These are phyloP conservation scores for Aspergillus bombycis DNA, from an alignment of 2,329 filamentous ascomycete genomes.

Conservation along the genomic window DNA sequence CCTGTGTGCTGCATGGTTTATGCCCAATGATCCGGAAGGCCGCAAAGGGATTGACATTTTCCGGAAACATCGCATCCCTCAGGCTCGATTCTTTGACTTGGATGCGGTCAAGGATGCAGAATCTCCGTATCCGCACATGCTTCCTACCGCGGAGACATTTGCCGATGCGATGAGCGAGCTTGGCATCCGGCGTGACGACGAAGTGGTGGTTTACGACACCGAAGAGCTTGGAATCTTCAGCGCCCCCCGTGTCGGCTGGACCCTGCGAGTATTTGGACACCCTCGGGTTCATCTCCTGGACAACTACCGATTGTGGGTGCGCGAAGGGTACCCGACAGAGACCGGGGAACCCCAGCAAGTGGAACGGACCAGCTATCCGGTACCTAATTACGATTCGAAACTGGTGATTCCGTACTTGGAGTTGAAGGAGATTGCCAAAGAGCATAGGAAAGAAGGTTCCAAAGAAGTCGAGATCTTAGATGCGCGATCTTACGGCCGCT, in stretches of 20 bases:
- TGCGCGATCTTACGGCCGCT: conserved; percentile 78
- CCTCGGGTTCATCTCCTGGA: conserved; percentile 85
- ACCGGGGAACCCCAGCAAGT: conserved; percentile 58
- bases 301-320: conserved; percentile 94
- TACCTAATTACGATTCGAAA: conserved; percentile 60
- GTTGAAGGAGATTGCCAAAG: conserved; percentile 73
- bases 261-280: conserved; percentile 86
- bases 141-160: conserved; percentile 79
- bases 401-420: conserved; percentile 82
- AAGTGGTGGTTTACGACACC: conserved; percentile 90
- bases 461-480: conserved; percentile 88
- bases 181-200: conserved; percentile 84
- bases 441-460: conserved; percentile 78
- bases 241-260: conserved; percentile 93
- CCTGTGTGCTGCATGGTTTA: conserved; percentile 92
- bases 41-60: conserved; percentile 81
- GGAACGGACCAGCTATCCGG: conserved; percentile 50
- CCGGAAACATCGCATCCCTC: conserved; percentile 79
- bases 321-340: conserved; percentile 79
- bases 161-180: conserved; percentile 85
- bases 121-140: conserved; percentile 95
- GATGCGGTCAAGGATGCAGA: conserved; percentile 86
- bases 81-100: conserved; percentile 93
- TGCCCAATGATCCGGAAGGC: conserved; percentile 79
- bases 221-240: conserved; percentile 92